Percentiles rank a stretch among this genome's conserved stretches.
phyloP scores from a whole-genome alignment of 2,329 filamentous ascomycete species.

The Botrytis byssoidea region DNA sequence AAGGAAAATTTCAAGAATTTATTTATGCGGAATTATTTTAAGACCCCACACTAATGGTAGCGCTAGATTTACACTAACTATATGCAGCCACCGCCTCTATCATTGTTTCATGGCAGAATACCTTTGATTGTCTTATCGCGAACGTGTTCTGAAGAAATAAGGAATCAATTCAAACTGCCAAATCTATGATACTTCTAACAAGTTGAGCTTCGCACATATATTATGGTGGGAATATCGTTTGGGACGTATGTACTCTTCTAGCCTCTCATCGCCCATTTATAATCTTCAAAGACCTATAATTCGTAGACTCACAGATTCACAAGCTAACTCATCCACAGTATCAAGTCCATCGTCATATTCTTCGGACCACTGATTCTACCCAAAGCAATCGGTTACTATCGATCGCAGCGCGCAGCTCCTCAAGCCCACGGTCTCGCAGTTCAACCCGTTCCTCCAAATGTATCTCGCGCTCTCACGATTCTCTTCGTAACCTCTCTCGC shows the following conservation, averaged over 20 bases:
- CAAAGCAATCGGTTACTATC: constrained; percentile 63
- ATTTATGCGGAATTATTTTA: constrained; percentile 2
- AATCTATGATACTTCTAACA: background rate
- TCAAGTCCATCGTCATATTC: constrained; percentile 48
- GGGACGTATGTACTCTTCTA: constrained; percentile 46
- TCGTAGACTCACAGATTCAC: background rate
- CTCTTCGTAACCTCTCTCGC: constrained; percentile 53
- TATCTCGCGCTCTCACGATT: constrained; percentile 58
- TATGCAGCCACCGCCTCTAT: background rate
- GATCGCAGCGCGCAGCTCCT: constrained; percentile 49
- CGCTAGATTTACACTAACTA: background rate
- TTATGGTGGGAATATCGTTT: constrained; percentile 46
- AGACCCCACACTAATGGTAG: background rate
- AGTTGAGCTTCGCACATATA: constrained; percentile 21
- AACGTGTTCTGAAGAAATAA: constrained; percentile 12
- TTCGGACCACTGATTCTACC: constrained; percentile 72
- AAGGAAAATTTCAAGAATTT: constrained; percentile 12
- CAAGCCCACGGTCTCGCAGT: constrained; percentile 48
- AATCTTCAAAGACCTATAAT: constrained; percentile 39
- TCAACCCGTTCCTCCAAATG: constrained; percentile 53
- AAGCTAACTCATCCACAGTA: constrained; percentile 36
- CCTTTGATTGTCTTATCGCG: constrained; percentile 7
- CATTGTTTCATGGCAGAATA: background rate
- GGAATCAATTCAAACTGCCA: background rate
- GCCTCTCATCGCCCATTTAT: constrained; percentile 18